Base-by-base conservation (phyloP, 1,284 basidiomycete species). In the Ganoderma sinense region DNA sequence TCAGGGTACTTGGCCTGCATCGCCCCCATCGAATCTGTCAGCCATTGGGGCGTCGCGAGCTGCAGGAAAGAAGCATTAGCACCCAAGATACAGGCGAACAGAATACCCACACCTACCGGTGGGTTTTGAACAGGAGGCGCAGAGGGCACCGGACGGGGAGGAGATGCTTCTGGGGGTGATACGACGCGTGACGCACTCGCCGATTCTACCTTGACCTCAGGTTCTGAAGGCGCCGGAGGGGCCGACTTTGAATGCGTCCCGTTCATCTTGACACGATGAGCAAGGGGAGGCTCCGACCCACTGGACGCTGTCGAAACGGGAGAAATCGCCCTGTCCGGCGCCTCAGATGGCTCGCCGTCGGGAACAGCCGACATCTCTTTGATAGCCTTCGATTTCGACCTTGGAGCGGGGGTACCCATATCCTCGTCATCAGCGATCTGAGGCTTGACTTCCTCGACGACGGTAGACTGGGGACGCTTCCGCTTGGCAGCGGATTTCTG, bases 1-100 rank as follows among this genome's bases (percentile, higher is more conserved):
- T 94, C 87, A 1, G 93, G 91, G 78, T 96, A 97, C 80, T 87
- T 89, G 18, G 81, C 79, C 76, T 92, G 90, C 83, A 96, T 89
- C 1, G 84, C 86, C 56, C 86, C 84, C 72, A 93, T 87, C 6
- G 93, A 91, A 39, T 78, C 77, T 31, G 84, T 82, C 29, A 96
- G 83, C 95, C 96, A 97, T 40, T 84, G 79, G 0, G 96, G 96
- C 45, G 87, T 85, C 26, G 71, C n/a, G 56, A 67, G 59, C 74
- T 75, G 63, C 66, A 62, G 56, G 61, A 48, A 10, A 31, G 51
- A 20, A 33, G 13, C 1, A 33, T 71, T 62, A 73, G 68, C 55
- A 55, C 56, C 58, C 40, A 41, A 53, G 40, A 31, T 58, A 41
- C 45, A 62, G 61, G 60, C 33, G 29, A 41, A 43, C 31, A 41